Conservation (phyloP, 1,284 basidiomycete species). For the Chalciporus sp. region DNA sequence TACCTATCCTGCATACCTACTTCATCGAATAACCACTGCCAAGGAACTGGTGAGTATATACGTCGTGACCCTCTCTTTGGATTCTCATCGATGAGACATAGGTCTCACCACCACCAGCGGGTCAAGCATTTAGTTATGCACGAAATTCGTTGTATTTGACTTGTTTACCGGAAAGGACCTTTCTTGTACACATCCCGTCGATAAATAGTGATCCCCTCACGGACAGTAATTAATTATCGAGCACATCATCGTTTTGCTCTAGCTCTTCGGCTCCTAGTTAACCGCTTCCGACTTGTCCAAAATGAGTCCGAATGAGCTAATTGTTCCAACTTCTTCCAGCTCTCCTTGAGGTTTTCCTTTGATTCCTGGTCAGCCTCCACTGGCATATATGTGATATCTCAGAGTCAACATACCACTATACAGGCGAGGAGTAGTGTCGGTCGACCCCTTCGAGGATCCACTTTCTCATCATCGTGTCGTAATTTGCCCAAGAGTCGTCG, state of each 20-base stretch:
- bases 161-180: not conserved
- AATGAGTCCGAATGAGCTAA: too few relatives aligned
- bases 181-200: not conserved
- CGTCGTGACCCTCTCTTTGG: not conserved
- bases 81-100: slow-evolving; percentile 14
- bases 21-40: slow-evolving; percentile 73
- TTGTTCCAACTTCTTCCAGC: too few relatives aligned
- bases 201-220: slow-evolving; percentile 4
- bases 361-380: too few relatives aligned
- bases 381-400: too few relatives aligned
- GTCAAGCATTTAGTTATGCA: slow-evolving; percentile 28
- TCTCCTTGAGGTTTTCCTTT: too few relatives aligned
- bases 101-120: slow-evolving; percentile 35
- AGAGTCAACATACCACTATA: too few relatives aligned
- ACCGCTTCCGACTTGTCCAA: too few relatives aligned
- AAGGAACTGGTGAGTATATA: slow-evolving; percentile 57
- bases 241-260: too few relatives aligned
- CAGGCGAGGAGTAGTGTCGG: not conserved
- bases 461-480: not conserved
- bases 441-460: not conserved
- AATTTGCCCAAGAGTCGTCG: not conserved
- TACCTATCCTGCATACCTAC: slow-evolving; percentile 89
- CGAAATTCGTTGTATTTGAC: not conserved
- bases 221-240: slow-evolving; percentile 12
- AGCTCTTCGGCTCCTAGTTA: too few relatives aligned